Evolutionary conservation across 1,284 basidiomycete genomes (phyloP).

Genomic region (Sporisorium sorghi): DNA sequence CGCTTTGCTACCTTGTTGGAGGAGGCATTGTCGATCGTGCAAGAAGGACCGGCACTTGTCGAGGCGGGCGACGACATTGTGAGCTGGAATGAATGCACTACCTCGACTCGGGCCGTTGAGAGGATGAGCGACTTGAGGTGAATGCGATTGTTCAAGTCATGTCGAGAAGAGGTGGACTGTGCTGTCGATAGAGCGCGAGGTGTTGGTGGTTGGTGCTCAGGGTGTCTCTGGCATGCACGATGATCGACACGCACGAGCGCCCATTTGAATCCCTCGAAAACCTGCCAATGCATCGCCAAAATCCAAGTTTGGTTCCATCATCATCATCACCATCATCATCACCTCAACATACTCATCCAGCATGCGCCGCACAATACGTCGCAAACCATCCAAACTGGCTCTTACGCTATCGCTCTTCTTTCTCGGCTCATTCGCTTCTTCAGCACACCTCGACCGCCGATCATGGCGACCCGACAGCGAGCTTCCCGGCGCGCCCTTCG

Average conservation of each 20-base stretch:
- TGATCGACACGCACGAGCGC: slow-evolving; percentile 27
- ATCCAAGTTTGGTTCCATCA: not conserved
- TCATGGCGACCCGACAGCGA: slow-evolving; percentile 44
- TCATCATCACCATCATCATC: slow-evolving; percentile 4
- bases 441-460: not conserved
- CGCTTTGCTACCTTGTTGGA: slow-evolving; percentile 25
- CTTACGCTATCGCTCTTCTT: slow-evolving; percentile 35
- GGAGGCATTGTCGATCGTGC: not conserved
- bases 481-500: slow-evolving; percentile 26
- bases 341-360: slow-evolving; percentile 3
- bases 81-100: not conserved
- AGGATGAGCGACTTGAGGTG: not conserved
- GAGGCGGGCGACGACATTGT: slow-evolving; percentile 17
- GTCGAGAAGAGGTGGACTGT: not conserved
- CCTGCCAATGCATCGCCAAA: slow-evolving; percentile 5
- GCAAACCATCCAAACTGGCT: slow-evolving; percentile 18
- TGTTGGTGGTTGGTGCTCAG: too few relatives aligned
- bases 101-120: not conserved
- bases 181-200: not conserved
- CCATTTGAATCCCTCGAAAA: too few relatives aligned
- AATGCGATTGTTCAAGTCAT: not conserved
- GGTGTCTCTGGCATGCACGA: too few relatives aligned
- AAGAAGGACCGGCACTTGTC: slow-evolving; percentile 6
- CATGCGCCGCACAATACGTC: slow-evolving; percentile 7
- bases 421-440: slow-evolving; percentile 17